Evolutionary conservation across 768 basidiomycete genomes (phyloP).

Genomic region (Panaeolus papilionaceus): DNA sequence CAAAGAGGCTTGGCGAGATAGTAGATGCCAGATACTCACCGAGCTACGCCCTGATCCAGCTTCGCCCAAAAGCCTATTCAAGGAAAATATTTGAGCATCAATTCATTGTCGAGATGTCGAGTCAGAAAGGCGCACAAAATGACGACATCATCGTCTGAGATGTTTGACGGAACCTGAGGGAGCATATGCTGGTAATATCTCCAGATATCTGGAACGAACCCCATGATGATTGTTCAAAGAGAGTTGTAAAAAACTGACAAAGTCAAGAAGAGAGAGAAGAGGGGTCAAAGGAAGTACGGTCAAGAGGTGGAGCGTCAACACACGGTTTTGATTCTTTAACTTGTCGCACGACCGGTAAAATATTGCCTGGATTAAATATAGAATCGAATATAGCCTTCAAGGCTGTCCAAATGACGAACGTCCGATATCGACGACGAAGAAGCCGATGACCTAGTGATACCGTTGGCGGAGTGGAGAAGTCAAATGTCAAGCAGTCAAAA

Average conservation of each 20-base stretch:
- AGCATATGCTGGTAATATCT: conserved; percentile 9
- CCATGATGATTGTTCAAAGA: background rate
- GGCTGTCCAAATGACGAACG: background rate
- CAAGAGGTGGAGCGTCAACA: background rate
- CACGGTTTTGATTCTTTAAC: background rate
- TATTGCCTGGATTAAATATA: conserved; percentile 1
- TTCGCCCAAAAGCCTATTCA: conserved; percentile 5
- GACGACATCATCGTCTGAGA: conserved; percentile 8
- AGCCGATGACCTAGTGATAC: background rate
- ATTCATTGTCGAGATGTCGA: background rate
- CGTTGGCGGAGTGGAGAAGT: background rate
- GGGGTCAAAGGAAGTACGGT: background rate
- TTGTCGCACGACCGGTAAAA: background rate
- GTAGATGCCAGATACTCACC: background rate
- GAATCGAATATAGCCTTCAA: conserved; percentile 12
- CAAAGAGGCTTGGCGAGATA: background rate
- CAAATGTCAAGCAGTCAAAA: conserved; percentile 8
- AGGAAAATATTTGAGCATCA: background rate
- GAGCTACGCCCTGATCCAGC: conserved; percentile 10
- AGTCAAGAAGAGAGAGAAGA: background rate
- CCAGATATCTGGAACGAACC: conserved; percentile 6
- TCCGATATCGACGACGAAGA: background rate
- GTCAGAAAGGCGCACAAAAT: background rate
- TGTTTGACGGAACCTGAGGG: conserved; percentile 2
- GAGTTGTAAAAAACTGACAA: background rate